Base-by-base conservation (phyloP, 345 rosid species). In the Populus tremula region DNA sequence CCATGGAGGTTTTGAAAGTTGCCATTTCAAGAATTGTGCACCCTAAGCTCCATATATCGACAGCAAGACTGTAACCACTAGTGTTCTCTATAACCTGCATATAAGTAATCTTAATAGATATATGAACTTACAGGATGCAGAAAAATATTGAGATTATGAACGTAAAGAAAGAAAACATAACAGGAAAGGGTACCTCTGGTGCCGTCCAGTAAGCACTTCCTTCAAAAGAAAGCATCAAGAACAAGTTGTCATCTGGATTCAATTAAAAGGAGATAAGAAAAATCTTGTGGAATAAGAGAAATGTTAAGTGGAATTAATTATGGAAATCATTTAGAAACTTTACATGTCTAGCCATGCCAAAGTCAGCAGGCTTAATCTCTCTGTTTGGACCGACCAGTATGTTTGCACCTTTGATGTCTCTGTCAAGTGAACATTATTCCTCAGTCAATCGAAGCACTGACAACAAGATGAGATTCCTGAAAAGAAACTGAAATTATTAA, bases 331-430 rank as follows among this genome's bases (percentile, higher is more conserved):
- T 61, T 61, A 23, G 16, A 69, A 12, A 25, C 29, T 20, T 14
- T 90, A 95, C 99, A 86, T 91, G 98, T 84, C 90, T 95, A 73
- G 99, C 97, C 98, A 95, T 95, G 87, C 99, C 99, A 82, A 95
- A 95, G 83, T 95, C 99, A 5, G 87, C 94, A 85, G 91, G 79
- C 91, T 93, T 93, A 87, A 95, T 89, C 83, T 91, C 97, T 50
- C 99, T 98, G 69, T 89, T 84, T 18, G 99, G 98, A 86, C 91
- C 98, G 38, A 93, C 99, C 80, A 95, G 85, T 78, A 95, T 91
- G 86, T 95, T 95, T 13, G 97, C 99, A 61, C 99, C 98, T 88
- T 95, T 93, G 72, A 93, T 95, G 77, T 95, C 99, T 81, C 99
- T 95, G 88, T 70, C 78, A 84, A 13, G 74, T 18, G 62, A 71